Evolutionary conservation across 2,329 filamentous ascomycete species (phyloP).

Genomic region (Zymoseptoria brevis): DNA sequence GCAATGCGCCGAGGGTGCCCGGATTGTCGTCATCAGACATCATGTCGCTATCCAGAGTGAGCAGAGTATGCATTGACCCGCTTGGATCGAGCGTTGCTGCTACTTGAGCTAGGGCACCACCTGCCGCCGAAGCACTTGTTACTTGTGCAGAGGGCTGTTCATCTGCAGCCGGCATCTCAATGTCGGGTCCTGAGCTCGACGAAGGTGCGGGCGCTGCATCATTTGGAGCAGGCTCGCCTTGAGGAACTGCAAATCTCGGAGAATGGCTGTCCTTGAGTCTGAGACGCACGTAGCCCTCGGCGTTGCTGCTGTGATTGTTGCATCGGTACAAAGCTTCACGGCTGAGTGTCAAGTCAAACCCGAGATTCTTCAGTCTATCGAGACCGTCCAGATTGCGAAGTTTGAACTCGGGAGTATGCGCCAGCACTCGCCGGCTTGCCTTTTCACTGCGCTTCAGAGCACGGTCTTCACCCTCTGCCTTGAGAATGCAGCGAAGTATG

Average conservation of each 20-base stretch:
- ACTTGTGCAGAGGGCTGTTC: constrained; percentile 1
- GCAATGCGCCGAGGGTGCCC: constrained; percentile 19
- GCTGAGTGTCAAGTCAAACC: constrained; percentile 54
- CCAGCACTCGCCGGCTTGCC: constrained; percentile 40
- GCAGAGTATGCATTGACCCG: neutral
- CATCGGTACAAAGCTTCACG: constrained; percentile 77
- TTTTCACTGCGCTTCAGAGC: constrained; percentile 58
- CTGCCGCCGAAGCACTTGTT: neutral
- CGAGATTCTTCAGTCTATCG: constrained; percentile 38
- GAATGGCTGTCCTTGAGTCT: constrained; percentile 17
- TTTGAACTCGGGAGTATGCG: constrained; percentile 45
- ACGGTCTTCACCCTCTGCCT: constrained; percentile 65
- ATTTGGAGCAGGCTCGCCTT: constrained; percentile 9
- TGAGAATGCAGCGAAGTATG: constrained; percentile 69
- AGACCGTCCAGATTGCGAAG: constrained; percentile 40
- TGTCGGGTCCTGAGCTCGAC: constrained; percentile 8
- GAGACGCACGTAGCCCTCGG: constrained; percentile 66
- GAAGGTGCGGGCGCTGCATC: neutral
- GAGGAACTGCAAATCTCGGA: constrained; percentile 25
- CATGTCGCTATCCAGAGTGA: constrained; percentile 9
- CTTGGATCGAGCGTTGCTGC: neutral
- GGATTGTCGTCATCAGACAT: constrained; percentile 19
- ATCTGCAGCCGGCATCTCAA: constrained; percentile 31
- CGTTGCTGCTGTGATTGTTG: constrained; percentile 54
- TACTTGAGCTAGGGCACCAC: neutral